phyloP scores from a whole-genome alignment of 1,284 basidiomycete genomes.

The Peniophora sp. region DNA sequence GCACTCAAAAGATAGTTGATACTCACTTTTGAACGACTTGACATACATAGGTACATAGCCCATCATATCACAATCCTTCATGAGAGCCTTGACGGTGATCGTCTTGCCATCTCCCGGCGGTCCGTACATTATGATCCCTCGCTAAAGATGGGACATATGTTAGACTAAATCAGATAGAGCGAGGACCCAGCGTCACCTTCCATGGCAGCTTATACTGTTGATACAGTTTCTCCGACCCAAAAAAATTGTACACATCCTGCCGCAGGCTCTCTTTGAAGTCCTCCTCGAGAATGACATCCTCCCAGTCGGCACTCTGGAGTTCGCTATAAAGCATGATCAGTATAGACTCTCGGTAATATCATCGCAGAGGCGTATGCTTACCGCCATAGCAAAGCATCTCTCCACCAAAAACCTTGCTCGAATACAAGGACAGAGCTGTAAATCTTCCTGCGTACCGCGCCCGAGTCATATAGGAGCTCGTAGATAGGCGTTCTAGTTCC shows the following conservation, averaged over 20 bases:
- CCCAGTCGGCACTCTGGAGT: conserved; percentile 68
- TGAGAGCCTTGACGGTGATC: conserved; percentile 69
- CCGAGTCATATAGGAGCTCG: conserved; percentile 44
- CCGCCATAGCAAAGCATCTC: conserved; percentile 54
- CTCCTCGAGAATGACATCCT: conserved; percentile 68
- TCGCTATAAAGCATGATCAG: conserved; percentile 20
- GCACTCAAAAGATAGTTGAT: too few species aligned
- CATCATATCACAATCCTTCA: conserved; percentile 54
- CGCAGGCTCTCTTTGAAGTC: conserved; percentile 59
- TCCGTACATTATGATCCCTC: conserved; percentile 66
- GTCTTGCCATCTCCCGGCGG: conserved; percentile 83
- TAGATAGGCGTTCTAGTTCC: conserved; percentile 46
- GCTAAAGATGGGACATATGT: conserved; percentile 39
- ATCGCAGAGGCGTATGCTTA: too few species aligned
- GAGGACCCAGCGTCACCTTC: conserved; percentile 45
- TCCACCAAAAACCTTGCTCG: conserved; percentile 63
- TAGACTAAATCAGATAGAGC: neutral
- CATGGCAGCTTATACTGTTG: conserved; percentile 70
- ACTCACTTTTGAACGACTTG: conserved; percentile 57
- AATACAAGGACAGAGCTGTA: conserved; percentile 73
- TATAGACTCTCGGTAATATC: too few species aligned
- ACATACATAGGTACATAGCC: conserved; percentile 71
- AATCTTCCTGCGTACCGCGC: conserved; percentile 40
- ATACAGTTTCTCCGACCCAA: conserved; percentile 62
- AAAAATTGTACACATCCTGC: conserved; percentile 74